Conservation (phyloP, 1,139 yeast species). For the Zygosaccharomyces sapae region DNA sequence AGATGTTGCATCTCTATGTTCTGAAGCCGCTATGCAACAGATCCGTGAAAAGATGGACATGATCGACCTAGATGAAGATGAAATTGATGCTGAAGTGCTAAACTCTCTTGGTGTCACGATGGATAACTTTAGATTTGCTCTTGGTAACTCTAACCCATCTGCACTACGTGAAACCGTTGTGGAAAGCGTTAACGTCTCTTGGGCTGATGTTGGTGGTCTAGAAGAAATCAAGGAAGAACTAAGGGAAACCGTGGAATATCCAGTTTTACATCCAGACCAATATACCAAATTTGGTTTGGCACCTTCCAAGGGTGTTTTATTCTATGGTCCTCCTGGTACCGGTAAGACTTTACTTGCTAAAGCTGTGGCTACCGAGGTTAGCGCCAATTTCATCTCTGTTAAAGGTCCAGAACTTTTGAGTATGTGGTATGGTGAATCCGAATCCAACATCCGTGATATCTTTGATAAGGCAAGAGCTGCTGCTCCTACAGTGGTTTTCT, state of each 20-base stretch:
- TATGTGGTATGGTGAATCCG: constrained; percentile 99
- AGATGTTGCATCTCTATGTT: constrained; percentile 86
- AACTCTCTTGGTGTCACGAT: constrained; percentile 96
- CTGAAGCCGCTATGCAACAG: constrained; percentile 98
- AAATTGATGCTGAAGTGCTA: constrained; percentile 91
- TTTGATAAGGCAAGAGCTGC: constrained; percentile 99
- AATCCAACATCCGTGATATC: constrained; percentile 93
- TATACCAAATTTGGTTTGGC: constrained; percentile 96
- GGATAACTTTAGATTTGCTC: constrained; percentile 97
- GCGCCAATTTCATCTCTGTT: constrained; percentile 93
- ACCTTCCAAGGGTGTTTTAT: constrained; percentile 95
- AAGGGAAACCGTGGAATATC: constrained; percentile 98
- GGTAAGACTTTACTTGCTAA: constrained; percentile 97
- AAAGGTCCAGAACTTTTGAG: constrained; percentile 96
- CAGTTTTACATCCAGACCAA: constrained; percentile 97
- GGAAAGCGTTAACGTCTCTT: constrained; percentile 94
- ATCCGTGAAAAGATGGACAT: constrained; percentile 99
- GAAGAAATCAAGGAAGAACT: constrained; percentile 93
- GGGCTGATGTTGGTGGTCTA: constrained; percentile 83
- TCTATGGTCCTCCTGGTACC: constrained; percentile 99
- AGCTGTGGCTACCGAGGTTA: constrained; percentile 97
- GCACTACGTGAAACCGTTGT: constrained; percentile 99
- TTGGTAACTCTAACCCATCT: constrained; percentile 97
- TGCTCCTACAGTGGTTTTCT: constrained; percentile 95
- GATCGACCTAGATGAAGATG: constrained; percentile 95